Evolutionary conservation across 1,139 yeast species (phyloP), one percentile per base, ranked within the genome.

Genomic region (Suhomyces chickasaworum): DNA sequence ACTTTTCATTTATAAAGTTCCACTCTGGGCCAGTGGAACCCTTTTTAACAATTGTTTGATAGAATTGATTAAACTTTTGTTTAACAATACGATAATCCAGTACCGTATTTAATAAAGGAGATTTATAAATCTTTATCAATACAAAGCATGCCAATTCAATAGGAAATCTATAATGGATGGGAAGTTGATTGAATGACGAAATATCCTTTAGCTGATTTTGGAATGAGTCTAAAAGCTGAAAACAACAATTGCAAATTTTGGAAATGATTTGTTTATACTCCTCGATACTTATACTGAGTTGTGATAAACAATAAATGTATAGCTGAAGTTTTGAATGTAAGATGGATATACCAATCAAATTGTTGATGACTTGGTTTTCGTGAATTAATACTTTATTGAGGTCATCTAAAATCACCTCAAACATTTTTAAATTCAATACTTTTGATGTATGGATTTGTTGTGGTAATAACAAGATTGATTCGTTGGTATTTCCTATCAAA

Each of bases 291-390:
- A 71, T 56, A 33, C 65, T 65, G 27, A 65, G 58, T 29, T 64
- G 61, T 3, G 75, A 60, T 50, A 74, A 66, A 21, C 71, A 60
- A 53, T 72, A 72, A 27, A 70, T 55, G 53, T 61, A 73, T 22
- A 74, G 62, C 54, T 75, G 79, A 25, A 75, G 58, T 47, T 66
- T 69, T n/a, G 76, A 64, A 52, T 61, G 74, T 48, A 69, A 73
- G 16, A 73, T 63, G 7, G 75, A 65, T 12, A 73, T 55, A 35
- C 61, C 55, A n/a, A 69, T 64, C 44, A 71, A 60, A 36, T 58
- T 59, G 47, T 62, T 60, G 55, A 55, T 47, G 54, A 53, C 33
- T 52, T 58, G 29, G 54, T 58, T 41, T 18, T 49, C 49, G 9
- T 48, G 45, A 8, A 39, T 34, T 41, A 45, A 54, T 13, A 48